Conservation (phyloP, 805 yeast species). For the Candida stauntonica region DNA sequence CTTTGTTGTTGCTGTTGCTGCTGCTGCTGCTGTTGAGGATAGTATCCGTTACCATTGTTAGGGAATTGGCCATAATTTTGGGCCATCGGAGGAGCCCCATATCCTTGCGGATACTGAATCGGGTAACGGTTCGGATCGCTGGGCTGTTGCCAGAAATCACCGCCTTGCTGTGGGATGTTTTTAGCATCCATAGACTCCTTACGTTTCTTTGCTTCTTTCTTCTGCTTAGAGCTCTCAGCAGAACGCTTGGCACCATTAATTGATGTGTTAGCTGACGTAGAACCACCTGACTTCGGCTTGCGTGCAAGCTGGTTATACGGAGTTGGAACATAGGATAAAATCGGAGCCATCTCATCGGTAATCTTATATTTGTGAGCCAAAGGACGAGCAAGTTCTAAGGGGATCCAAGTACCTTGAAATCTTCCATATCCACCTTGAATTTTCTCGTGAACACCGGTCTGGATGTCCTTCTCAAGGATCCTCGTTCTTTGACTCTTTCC, state of each 20-base stretch:
- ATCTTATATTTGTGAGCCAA: conserved; percentile 51
- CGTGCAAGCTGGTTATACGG: conserved; percentile 41
- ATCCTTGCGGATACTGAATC: background rate
- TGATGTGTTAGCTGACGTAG: background rate
- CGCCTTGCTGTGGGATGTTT: background rate
- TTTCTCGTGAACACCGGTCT: conserved; percentile 63
- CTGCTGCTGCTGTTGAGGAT: conserved; percentile 18
- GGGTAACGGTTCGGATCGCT: conserved; percentile 3
- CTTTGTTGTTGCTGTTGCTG: conserved; percentile 16
- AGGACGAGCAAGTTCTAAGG: conserved; percentile 57
- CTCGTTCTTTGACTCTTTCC: conserved; percentile 78
- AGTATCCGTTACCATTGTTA: background rate
- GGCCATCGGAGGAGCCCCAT: conserved; percentile 5
- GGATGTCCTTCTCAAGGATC: conserved; percentile 71
- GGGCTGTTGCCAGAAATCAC: conserved; percentile 10
- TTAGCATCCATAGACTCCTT: background rate
- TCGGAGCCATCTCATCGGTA: conserved; percentile 44
- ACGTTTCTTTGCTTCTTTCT: conserved; percentile 1
- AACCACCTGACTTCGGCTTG: conserved; percentile 29
- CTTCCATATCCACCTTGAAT: conserved; percentile 84
- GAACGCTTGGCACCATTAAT: conserved; percentile 17
- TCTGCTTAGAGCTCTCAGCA: conserved; percentile 21
- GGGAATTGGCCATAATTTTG: background rate
- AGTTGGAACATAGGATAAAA: conserved; percentile 50
- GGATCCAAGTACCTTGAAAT: conserved; percentile 87